Evolutionary conservation across 345 rosid genomes (phyloP).

Genomic region (Turnera subulata): DNA sequence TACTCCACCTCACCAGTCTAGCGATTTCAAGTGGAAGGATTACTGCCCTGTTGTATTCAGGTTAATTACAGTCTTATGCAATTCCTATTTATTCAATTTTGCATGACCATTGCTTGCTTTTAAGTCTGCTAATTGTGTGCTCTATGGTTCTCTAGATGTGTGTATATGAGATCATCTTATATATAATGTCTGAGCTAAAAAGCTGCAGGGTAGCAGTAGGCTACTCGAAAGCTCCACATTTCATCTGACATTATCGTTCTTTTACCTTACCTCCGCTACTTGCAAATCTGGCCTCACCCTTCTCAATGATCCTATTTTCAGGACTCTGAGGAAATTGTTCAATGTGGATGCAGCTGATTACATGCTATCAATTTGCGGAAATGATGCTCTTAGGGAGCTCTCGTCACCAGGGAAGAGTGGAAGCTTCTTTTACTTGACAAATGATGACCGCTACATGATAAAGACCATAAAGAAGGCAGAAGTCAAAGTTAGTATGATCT

Average conservation of each 20-base stretch:
- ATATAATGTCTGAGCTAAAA: background rate
- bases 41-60: constrained; percentile 98
- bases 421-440: constrained; percentile 87
- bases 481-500: constrained; percentile 54
- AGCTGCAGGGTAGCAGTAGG: no score
- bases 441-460: constrained; percentile 94
- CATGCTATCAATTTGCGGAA: constrained; percentile 92
- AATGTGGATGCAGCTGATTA: constrained; percentile 93
- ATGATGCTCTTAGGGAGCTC: constrained; percentile 94
- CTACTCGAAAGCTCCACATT: no score
- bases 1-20: constrained; percentile 93
- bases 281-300: constrained; percentile 11
- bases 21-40: constrained; percentile 95
- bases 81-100: background rate
- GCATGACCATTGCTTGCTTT: no score
- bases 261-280: background rate
- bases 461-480: constrained; percentile 97
- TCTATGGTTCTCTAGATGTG: background rate
- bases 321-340: constrained; percentile 93
- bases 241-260: no score
- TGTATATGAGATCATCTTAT: background rate
- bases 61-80: constrained; percentile 31
- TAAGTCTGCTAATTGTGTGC: background rate
- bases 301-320: constrained; percentile 24
- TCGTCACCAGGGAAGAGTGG: constrained; percentile 99